Evolutionary conservation across 805 yeast genomes (phyloP).

Genomic region (Yamadazyma insecticola): DNA sequence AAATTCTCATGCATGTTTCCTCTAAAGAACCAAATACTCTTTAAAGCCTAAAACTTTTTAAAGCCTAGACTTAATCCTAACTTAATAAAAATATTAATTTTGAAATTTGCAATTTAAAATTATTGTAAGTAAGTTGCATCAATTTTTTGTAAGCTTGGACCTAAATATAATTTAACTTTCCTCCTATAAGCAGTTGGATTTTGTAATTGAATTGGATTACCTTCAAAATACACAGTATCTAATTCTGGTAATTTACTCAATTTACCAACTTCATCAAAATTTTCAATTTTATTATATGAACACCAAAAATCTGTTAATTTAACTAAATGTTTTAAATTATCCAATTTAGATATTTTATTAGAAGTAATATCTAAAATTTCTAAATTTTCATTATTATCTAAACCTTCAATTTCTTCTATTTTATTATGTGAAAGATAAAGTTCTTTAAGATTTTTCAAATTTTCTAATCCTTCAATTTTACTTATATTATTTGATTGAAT

Average conservation of each 20-base stretch:
- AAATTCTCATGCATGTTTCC: too few relatives aligned
- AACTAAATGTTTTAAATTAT: slow-evolving; percentile 58
- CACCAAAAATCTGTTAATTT: slow-evolving; percentile 94
- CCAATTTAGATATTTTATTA: slow-evolving; percentile 59
- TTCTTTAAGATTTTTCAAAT: slow-evolving; percentile 70
- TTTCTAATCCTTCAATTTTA: slow-evolving; percentile 77
- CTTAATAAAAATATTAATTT: too few relatives aligned
- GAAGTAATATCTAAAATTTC: slow-evolving; percentile 77
- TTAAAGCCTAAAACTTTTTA: too few relatives aligned
- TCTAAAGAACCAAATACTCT: too few relatives aligned
- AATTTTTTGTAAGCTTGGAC: slow-evolving; percentile 69
- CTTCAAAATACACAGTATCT: slow-evolving; percentile 91
- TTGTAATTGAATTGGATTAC: slow-evolving; percentile 75
- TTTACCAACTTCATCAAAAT: slow-evolving; percentile 63
- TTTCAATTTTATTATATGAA: slow-evolving; percentile 64
- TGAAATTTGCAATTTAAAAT: too few relatives aligned
- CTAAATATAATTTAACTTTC: slow-evolving; percentile 69
- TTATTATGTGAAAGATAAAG: slow-evolving; percentile 85
- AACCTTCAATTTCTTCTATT: slow-evolving; percentile 66
- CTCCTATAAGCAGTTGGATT: slow-evolving; percentile 82
- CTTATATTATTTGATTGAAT: slow-evolving; percentile 83
- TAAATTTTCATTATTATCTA: slow-evolving; percentile 65
- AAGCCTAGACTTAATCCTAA: too few relatives aligned
- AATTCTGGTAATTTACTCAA: slow-evolving; percentile 58
- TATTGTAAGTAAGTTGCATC: slow-evolving; percentile 82